Conservation (phyloP, 306 rosid genomes). For the Glycyrrhiza uralensis region DNA sequence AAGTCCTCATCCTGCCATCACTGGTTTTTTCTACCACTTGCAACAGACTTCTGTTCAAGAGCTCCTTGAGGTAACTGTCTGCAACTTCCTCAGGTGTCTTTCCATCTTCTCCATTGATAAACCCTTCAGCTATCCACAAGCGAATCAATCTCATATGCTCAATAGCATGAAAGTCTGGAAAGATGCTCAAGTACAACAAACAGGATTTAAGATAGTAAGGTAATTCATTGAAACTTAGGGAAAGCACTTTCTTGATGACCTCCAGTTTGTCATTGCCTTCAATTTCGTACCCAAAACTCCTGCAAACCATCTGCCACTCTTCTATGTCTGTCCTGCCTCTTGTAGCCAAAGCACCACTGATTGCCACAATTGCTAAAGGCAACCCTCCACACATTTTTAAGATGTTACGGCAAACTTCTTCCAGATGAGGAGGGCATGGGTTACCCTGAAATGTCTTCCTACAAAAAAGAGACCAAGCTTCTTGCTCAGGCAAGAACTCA, state of each 20-base stretch:
- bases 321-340: slow-evolving; percentile 36
- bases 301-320: slow-evolving; percentile 41
- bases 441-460: slow-evolving; percentile 45
- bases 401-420: slow-evolving; percentile 19
- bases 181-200: slow-evolving; percentile 50
- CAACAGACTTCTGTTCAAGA: slow-evolving; percentile 51
- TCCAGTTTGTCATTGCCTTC: slow-evolving; percentile 38
- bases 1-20: slow-evolving; percentile 42
- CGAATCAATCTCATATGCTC: slow-evolving; percentile 49
- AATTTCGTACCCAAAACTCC: slow-evolving; percentile 40
- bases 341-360: slow-evolving; percentile 46
- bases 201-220: slow-evolving; percentile 66
- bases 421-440: slow-evolving; percentile 42
- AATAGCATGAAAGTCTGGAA: slow-evolving; percentile 37
- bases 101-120: slow-evolving; percentile 47
- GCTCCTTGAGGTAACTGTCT: slow-evolving; percentile 54
- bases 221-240: slow-evolving; percentile 55
- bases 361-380: slow-evolving; percentile 56
- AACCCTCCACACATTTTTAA: slow-evolving; percentile 46
- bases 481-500: slow-evolving; percentile 44
- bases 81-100: slow-evolving; percentile 56
- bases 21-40: slow-evolving; percentile 39
- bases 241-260: slow-evolving; percentile 46
- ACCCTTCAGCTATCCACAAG: slow-evolving; percentile 66
- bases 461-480: slow-evolving; percentile 51